Percentiles rank a stretch among this genome's conserved stretches.
Evolutionary conservation across 345 rosid species (phyloP).

Genomic region (Boechera stricta): DNA sequence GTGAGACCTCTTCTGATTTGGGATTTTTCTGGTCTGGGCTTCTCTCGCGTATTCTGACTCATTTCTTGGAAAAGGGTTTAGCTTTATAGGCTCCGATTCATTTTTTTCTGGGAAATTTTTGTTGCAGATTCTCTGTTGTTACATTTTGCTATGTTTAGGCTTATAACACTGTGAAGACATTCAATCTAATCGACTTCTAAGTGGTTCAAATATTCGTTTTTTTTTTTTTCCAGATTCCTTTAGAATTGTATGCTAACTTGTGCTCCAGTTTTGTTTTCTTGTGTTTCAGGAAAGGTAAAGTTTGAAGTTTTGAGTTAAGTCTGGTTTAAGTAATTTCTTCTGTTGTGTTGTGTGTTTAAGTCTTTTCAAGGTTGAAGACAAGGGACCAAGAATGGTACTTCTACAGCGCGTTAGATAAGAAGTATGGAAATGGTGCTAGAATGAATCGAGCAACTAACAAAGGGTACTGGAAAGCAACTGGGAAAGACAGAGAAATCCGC

Average conservation of each 20-base stretch:
- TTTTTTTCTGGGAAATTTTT: background rate
- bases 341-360: constrained; percentile 43
- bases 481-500: constrained; percentile 77
- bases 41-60: constrained; percentile 14
- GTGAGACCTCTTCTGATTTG: constrained; percentile 20
- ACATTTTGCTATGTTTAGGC: constrained; percentile 20
- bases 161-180: background rate
- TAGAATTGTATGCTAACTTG: background rate
- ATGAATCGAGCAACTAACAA: constrained; percentile 81
- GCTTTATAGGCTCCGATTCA: constrained; percentile 12
- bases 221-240: background rate
- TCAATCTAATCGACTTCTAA: background rate
- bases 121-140: constrained; percentile 14
- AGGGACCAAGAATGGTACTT: constrained; percentile 98
- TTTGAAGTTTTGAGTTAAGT: constrained; percentile 24
- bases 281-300: constrained; percentile 39
- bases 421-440: constrained; percentile 83
- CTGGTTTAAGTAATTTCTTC: constrained; percentile 6
- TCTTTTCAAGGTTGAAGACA: constrained; percentile 70
- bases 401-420: constrained; percentile 78
- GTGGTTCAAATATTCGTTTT: background rate
- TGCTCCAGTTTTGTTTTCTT: constrained; percentile 29
- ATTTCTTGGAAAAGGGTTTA: constrained; percentile 16
- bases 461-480: constrained; percentile 97
- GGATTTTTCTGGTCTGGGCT: constrained; percentile 18